phyloP scores from a whole-genome alignment of 1,284 basidiomycete genomes.

The Hortiboletus rubellus region DNA sequence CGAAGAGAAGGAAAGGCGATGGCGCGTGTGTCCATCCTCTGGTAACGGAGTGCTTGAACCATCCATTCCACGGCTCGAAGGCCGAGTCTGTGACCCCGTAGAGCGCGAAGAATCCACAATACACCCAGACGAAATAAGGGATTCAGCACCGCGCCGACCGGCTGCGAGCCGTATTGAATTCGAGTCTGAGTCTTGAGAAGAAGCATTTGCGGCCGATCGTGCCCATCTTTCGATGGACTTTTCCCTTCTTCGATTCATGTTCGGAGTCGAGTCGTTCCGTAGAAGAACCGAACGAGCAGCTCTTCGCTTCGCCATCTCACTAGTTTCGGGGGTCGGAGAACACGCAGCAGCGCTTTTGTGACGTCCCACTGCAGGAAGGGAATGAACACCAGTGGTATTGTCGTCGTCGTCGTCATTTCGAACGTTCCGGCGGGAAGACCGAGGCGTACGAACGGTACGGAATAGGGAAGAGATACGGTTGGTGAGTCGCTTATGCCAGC shows the following conservation, averaged over 20 bases:
- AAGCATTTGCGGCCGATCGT: constrained; percentile 24
- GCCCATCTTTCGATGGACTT: constrained; percentile 39
- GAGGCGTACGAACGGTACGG: constrained; percentile 42
- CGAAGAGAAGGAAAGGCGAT: constrained; percentile 34
- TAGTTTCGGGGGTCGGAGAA: constrained; percentile 10
- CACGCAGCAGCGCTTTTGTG: constrained; percentile 24
- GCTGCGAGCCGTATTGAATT: constrained; percentile 10
- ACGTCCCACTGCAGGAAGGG: constrained; percentile 24
- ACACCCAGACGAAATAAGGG: constrained; percentile 9
- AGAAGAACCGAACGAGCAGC: constrained; percentile 16
- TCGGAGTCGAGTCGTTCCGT: constrained; percentile 25
- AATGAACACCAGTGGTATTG: constrained; percentile 34
- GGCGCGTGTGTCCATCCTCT: constrained; percentile 22
- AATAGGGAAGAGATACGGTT: constrained; percentile 50
- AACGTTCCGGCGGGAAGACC: constrained; percentile 36
- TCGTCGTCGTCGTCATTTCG: constrained; percentile 29
- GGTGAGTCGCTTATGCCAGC: constrained; percentile 47
- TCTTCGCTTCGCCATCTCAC: constrained; percentile 24
- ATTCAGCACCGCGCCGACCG: constrained; percentile 20
- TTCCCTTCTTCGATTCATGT: constrained; percentile 29
- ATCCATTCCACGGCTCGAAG: constrained; percentile 29
- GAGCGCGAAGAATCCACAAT: constrained; percentile 18
- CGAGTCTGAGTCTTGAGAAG: constrained; percentile 20
- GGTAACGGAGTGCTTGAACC: constrained; percentile 19
- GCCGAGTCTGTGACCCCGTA: constrained; percentile 22